These are phyloP conservation scores for Paramecium tetraurelia DNA, from an alignment of 73 alveolate species.

Conservation along the genomic window DNA sequence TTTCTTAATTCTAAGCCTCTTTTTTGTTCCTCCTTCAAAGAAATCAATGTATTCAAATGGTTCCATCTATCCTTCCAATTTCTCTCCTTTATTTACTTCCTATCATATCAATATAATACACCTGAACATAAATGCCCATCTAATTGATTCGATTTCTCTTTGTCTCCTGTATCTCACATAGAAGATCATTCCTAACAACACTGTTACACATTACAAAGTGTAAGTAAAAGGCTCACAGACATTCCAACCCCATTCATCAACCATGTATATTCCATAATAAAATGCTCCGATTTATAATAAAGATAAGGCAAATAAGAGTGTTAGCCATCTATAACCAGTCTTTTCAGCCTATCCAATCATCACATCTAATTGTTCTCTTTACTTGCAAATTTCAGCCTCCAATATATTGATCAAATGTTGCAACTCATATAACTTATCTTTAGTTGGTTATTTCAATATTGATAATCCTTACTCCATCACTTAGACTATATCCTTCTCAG, in stretches of 20 bases:
- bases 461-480: neutral
- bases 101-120: neutral
- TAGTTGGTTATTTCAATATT: neutral
- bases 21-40: neutral
- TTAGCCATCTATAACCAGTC: slow-evolving; percentile 16
- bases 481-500: neutral
- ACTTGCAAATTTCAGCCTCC: slow-evolving; percentile 12
- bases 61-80: slow-evolving; percentile 49
- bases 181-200: slow-evolving; percentile 15
- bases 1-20: neutral
- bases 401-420: neutral
- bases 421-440: neutral
- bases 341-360: slow-evolving; percentile 1
- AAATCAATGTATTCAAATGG: neutral
- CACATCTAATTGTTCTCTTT: neutral
- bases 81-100: slow-evolving; percentile 11
- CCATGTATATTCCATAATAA: slow-evolving; percentile 47
- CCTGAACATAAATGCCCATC: slow-evolving; percentile 43
- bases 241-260: slow-evolving; percentile 53
- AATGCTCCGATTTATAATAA: neutral
- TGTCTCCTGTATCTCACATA: neutral
- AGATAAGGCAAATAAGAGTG: neutral
- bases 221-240: slow-evolving; percentile 21
- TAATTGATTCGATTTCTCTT: slow-evolving; percentile 27
- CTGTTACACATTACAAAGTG: slow-evolving; percentile 15